These are phyloP conservation scores for Solanum raphanifolium DNA, from an alignment of 257 asterid species.

Conservation along the genomic window DNA sequence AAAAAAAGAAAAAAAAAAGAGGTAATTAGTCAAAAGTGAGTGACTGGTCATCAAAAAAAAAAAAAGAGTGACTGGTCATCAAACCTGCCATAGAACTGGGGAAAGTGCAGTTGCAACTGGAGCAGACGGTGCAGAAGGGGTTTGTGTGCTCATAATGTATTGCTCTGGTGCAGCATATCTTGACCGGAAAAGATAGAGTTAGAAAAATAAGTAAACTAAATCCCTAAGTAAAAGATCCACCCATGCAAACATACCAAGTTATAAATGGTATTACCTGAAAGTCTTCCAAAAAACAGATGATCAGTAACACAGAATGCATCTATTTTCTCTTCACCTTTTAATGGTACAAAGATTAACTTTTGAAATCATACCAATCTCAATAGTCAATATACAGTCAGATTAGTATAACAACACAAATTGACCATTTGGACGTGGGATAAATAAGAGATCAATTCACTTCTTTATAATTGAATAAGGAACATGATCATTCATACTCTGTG, in stretches of 20 bases:
- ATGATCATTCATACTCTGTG: background rate
- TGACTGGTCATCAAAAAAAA: background rate
- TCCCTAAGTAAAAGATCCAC: background rate
- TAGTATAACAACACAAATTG: background rate
- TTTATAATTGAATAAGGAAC: background rate
- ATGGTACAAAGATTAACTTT: background rate
- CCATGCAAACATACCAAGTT: background rate
- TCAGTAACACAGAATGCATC: background rate
- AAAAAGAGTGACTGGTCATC: background rate
- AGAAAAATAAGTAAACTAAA: background rate
- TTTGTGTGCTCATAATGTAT: conserved; percentile 96
- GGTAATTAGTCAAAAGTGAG: background rate
- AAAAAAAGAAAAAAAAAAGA: background rate
- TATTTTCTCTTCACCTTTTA: background rate
- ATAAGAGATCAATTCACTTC: background rate
- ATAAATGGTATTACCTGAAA: background rate
- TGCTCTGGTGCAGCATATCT: conserved; percentile 99
- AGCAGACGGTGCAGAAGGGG: conserved; percentile 95
- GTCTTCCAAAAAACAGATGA: background rate
- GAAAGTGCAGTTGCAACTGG: conserved; percentile 97
- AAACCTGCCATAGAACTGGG: conserved; percentile 96
- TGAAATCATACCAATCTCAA: background rate
- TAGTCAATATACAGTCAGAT: background rate
- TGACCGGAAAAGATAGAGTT: background rate
- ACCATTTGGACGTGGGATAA: background rate